Conservation (phyloP, 768 basidiomycete species). For the Flagelloscypha sp. region DNA sequence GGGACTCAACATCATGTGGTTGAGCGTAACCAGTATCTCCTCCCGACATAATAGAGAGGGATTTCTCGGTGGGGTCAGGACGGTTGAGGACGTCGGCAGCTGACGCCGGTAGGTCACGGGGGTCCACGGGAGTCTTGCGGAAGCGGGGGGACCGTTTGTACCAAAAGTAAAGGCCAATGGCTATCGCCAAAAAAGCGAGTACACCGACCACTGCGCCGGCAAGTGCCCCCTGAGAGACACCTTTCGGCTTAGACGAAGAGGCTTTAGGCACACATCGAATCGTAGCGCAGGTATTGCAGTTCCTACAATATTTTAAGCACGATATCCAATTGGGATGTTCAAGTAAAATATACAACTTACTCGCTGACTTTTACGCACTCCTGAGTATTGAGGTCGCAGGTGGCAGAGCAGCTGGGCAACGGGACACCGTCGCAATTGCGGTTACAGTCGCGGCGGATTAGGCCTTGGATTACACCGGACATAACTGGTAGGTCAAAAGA, state of each 20-base stretch:
- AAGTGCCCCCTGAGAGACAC: conserved; percentile 59
- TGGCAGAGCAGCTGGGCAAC: too few relatives aligned
- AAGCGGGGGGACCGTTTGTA: conserved; percentile 52
- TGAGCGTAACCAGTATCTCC: too few relatives aligned
- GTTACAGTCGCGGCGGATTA: too few relatives aligned
- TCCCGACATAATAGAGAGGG: conserved; percentile 23
- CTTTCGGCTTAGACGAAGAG: conserved; percentile 21
- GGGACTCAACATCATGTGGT: too few relatives aligned
- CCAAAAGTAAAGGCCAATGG: conserved; percentile 46
- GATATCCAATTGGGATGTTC: too few relatives aligned
- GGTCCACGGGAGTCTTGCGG: conserved; percentile 36
- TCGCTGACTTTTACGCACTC: too few relatives aligned
- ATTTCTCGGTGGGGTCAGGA: conserved; percentile 76
- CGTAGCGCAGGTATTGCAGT: conserved; percentile 45
- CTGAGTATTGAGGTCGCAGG: too few relatives aligned
- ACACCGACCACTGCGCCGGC: conserved; percentile 67
- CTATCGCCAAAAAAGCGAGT: conserved; percentile 49
- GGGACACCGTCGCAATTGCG: too few relatives aligned
- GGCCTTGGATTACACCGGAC: too few relatives aligned
- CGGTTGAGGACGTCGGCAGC: conserved; percentile 74
- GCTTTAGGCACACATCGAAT: conserved; percentile 41
- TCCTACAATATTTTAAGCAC: too few relatives aligned
- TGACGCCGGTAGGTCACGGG: conserved; percentile 67
- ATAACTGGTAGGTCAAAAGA: too few relatives aligned
- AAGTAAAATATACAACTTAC: too few relatives aligned